Conservation (phyloP, 345 rosid genomes). For the Viola odorata region DNA sequence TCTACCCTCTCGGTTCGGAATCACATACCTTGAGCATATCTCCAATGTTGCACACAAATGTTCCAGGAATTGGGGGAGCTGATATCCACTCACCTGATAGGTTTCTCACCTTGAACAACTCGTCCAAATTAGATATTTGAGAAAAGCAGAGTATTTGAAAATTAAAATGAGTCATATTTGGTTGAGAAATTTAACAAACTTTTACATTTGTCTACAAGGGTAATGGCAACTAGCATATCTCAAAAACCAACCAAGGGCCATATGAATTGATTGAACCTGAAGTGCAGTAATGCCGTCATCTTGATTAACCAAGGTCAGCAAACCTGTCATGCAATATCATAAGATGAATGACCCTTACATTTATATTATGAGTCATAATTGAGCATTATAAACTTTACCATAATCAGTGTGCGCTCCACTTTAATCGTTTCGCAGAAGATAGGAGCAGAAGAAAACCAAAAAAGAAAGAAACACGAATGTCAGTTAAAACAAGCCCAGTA, state of each 20-base stretch:
- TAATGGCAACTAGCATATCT: too few species aligned
- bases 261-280: constrained; percentile 35
- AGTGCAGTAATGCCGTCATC: constrained; percentile 79
- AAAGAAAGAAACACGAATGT: background rate
- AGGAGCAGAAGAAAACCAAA: constrained; percentile 1
- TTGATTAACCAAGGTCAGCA: constrained; percentile 80
- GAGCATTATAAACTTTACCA: constrained; percentile 38
- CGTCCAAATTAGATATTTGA: background rate
- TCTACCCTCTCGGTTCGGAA: background rate
- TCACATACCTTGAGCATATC: constrained; percentile 79
- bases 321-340: constrained; percentile 29
- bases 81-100: constrained; percentile 74
- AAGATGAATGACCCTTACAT: constrained; percentile 1
- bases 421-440: constrained; percentile 17
- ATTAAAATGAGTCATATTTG: too few species aligned
- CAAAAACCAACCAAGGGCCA: too few species aligned
- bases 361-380: constrained; percentile 1
- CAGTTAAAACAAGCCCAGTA: background rate
- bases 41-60: constrained; percentile 88
- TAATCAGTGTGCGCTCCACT: constrained; percentile 92
- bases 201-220: too few species aligned
- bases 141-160: background rate
- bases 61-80: constrained; percentile 74
- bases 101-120: constrained; percentile 62
- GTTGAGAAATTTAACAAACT: too few species aligned